Base-by-base conservation (phyloP, 1,284 basidiomycete species). In the Puccinia coronata region DNA sequence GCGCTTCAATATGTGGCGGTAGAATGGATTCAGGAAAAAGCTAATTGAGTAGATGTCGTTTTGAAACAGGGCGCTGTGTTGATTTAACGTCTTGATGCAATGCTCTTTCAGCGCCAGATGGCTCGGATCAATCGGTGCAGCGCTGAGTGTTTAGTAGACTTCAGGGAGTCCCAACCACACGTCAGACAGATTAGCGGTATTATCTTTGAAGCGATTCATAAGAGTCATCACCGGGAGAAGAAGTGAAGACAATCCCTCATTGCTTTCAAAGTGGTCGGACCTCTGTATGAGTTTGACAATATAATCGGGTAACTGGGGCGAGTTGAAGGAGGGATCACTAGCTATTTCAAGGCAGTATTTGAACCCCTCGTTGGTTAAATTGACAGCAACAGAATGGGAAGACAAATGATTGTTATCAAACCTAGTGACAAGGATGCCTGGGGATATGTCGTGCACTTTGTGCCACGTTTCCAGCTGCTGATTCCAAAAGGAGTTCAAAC, bases 1-100 rank as follows among this genome's bases (percentile, higher is more conserved):
- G 34, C 34, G 49, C 11, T 34, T 28, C 14, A 51, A 20, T 3
- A 73, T 23, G 34, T 34, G 71, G 23, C 71, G 71, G 36, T 57
- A 73, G 53, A 31, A n/a, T 51, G 71, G 71, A 73, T 51, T 16
- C 20, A 73, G 51, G 51, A 73, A 73, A 23, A 73, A 73, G 18
- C 47, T 51, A 12, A 73, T 55, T n/a, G 57, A 11, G 39, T 55
- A 73, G 31, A 73, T 57, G 39, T 31, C 16, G 2, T 51, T 12
- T 18, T 31, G 12, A 36, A 55, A 73, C 4, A 55, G 23, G 16
- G 16, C 20, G 57, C 49, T 55, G 11, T 51, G 49, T 16, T 23
- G 47, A 51, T 55, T 16, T 2, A 73, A 14, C 25, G 49, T 51
- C 31, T 23, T 34, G 47, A 73, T 36, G 34, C 71, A 73, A 25